Evolutionary conservation across 1,139 yeast genomes (phyloP), one percentile per base, ranked within the genome.

Genomic region (Yamadazyma triangularis): DNA sequence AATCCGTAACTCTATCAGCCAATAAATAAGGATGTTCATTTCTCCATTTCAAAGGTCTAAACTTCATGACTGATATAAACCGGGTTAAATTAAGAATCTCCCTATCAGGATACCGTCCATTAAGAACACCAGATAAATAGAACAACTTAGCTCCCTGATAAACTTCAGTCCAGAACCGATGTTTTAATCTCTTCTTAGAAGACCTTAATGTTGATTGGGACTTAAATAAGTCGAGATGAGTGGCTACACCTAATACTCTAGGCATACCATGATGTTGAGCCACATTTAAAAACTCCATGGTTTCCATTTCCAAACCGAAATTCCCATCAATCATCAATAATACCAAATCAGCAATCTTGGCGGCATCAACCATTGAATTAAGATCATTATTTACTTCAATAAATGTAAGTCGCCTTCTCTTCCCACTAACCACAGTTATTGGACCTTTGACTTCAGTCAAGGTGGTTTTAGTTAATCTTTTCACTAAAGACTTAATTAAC

Each of bases 251-350:
- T 32, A 93, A 70, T 16, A 93, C 95, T 51, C 96, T 76, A 27
- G 99, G 98, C 89, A 93, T 91, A 57, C 98, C 99, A 54, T 93
- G 98, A 50, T 93, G 96, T 47, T 93, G 95, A 4, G 96, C 93
- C 44, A 93, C 76, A 52, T 93, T 93, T 42, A 93, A 70, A 53
- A 93, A 93, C 59, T 93, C 99, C 98, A 93, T 93, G 11, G 98
- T 93, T 58, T 93, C 99, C 99, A 93, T 93, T 63, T 93, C 99
- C 41, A 93, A 79, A 4, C 99, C 99, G 55, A 87, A 93, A 56
- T 93, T 93, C 40, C 98, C 98, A 62, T 93, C 99, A 40, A 93
- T 79, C 70, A 91, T 64, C 39, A 93, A 59, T 34, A 93, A 67
- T 13, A 93, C 95, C 41, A 93, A 68, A 57, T 93, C 99, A 0